Percentiles rank a stretch among this genome's conserved stretches.
phyloP scores from a whole-genome alignment of 148 eudicot genomes.

The Hydrangea macrophylla region DNA sequence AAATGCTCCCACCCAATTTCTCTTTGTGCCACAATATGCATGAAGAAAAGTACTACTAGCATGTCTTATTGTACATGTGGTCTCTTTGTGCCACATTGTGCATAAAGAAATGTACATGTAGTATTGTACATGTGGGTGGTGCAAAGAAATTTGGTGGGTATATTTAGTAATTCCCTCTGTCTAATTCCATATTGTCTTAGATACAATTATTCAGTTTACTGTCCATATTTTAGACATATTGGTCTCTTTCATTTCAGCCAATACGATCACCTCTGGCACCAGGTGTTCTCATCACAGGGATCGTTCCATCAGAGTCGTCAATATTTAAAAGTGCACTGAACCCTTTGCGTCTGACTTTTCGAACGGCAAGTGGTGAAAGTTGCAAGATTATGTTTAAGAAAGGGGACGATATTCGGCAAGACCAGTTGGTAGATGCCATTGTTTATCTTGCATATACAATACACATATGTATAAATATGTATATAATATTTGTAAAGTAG shows the following conservation, averaged over 20 bases:
- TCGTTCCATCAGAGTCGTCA: slow-evolving; percentile 84
- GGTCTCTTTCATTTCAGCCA: slow-evolving; percentile 47
- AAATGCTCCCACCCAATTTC: too few relatives aligned
- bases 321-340: slow-evolving; percentile 86
- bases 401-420: slow-evolving; percentile 98
- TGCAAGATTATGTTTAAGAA: slow-evolving; percentile 93
- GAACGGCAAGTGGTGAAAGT: slow-evolving; percentile 73
- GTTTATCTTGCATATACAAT: slow-evolving; percentile 5
- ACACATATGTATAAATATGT: too few relatives aligned
- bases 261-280: slow-evolving; percentile 91
- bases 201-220: not conserved
- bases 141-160: too few relatives aligned
- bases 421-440: slow-evolving; percentile 66
- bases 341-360: slow-evolving; percentile 86
- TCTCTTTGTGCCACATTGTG: too few relatives aligned
- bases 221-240: not conserved
- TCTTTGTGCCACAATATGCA: too few relatives aligned
- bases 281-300: slow-evolving; percentile 78
- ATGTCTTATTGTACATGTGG: too few relatives aligned
- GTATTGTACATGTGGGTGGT: too few relatives aligned
- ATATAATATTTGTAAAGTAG: not conserved
- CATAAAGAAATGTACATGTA: too few relatives aligned
- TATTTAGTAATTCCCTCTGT: too few relatives aligned
- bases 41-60: too few relatives aligned
- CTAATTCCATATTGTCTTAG: not conserved